phyloP scores from a whole-genome alignment of 2,329 filamentous ascomycete species.

The Penicillium sp. region DNA sequence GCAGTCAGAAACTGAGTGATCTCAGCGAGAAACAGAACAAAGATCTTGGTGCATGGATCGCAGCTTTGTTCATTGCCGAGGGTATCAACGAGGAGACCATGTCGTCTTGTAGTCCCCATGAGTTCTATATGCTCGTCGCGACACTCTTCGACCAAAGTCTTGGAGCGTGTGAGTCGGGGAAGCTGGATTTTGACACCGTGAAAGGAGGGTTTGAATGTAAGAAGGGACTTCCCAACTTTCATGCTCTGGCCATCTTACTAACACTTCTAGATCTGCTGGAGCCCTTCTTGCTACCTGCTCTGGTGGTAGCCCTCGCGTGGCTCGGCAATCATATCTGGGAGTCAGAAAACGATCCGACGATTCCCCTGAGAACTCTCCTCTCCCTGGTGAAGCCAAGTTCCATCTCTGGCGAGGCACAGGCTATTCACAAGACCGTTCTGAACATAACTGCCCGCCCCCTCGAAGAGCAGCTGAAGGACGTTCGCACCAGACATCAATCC shows the following conservation, averaged over 20 bases:
- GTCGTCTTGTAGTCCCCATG: slow-evolving; percentile 66
- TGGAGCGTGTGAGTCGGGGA: slow-evolving; percentile 59
- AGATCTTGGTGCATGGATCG: slow-evolving; percentile 64
- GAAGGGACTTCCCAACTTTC: slow-evolving; percentile 21
- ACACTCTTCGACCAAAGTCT: slow-evolving; percentile 66
- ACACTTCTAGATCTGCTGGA: slow-evolving; percentile 59
- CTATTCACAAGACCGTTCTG: slow-evolving; percentile 65
- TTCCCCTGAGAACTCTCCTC: slow-evolving; percentile 59
- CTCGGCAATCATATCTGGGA: slow-evolving; percentile 61
- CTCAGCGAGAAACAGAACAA: slow-evolving; percentile 60
- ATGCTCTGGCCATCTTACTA: neutral
- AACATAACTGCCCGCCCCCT: slow-evolving; percentile 59
- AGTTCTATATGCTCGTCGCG: slow-evolving; percentile 66
- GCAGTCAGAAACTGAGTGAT: slow-evolving; percentile 54
- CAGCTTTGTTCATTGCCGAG: slow-evolving; percentile 65
- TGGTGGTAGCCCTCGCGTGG: slow-evolving; percentile 64
- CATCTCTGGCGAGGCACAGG: slow-evolving; percentile 62
- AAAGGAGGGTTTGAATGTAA: slow-evolving; percentile 67
- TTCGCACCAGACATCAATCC: slow-evolving; percentile 54
- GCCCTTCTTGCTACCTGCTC: slow-evolving; percentile 65
- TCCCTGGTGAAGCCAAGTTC: slow-evolving; percentile 62
- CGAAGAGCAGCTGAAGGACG: slow-evolving; percentile 56
- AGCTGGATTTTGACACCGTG: slow-evolving; percentile 61
- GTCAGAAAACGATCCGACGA: slow-evolving; percentile 52
- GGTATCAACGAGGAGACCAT: slow-evolving; percentile 68